These are phyloP conservation scores for Heritiera littoralis DNA, from an alignment of 345 rosid genomes.

Conservation along the genomic window DNA sequence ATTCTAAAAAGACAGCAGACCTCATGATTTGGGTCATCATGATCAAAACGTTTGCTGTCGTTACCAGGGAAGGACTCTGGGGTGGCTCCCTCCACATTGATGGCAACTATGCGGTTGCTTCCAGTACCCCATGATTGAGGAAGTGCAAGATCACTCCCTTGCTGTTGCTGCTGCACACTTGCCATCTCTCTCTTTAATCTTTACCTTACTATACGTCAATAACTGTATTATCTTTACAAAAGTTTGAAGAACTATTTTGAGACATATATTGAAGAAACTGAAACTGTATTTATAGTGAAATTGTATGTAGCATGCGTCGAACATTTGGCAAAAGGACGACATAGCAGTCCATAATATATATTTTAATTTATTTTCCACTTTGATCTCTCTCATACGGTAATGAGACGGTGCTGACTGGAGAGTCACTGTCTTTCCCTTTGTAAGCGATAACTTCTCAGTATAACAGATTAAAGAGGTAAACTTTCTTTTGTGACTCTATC, in stretches of 20 bases:
- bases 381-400: background rate
- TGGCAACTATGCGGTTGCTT: slow-evolving; percentile 45
- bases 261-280: background rate
- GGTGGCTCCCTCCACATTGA: slow-evolving; percentile 27
- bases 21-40: slow-evolving; percentile 5
- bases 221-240: background rate
- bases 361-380: background rate
- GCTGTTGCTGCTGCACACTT: slow-evolving; percentile 23
- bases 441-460: background rate
- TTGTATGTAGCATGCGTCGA: background rate
- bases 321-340: background rate
- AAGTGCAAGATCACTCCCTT: slow-evolving; percentile 7
- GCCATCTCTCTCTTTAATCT: slow-evolving; percentile 18
- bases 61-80: background rate
- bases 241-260: background rate
- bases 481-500: background rate
- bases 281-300: slow-evolving; percentile 11
- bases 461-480: background rate
- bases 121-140: slow-evolving; percentile 24
- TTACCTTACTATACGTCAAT: too few species aligned
- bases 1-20: background rate
- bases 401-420: background rate
- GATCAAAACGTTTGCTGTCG: slow-evolving; percentile 10
- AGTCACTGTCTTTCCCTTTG: background rate
- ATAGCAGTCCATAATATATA: background rate